These are phyloP conservation scores for Glycine tomentella DNA, from an alignment of 306 rosid genomes.

Conservation along the genomic window DNA sequence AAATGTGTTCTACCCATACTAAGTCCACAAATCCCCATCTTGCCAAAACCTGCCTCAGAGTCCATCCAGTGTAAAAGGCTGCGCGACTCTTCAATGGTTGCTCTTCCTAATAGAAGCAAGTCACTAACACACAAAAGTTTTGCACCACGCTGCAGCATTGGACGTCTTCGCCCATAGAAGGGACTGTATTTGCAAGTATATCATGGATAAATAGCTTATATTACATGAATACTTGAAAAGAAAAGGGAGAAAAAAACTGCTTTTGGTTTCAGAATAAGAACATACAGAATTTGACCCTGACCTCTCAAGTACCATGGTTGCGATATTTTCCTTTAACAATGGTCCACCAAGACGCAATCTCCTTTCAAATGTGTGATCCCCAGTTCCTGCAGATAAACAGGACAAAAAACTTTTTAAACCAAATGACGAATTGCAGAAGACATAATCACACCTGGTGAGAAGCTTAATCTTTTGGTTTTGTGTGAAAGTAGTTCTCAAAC, in stretches of 20 bases:
- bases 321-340: slow-evolving; percentile 81
- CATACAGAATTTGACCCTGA: slow-evolving; percentile 47
- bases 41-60: slow-evolving; percentile 86
- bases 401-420: background rate
- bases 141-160: slow-evolving; percentile 86
- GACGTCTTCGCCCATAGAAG: slow-evolving; percentile 97
- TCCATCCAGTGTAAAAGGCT: slow-evolving; percentile 94
- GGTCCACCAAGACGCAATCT: slow-evolving; percentile 96
- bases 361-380: slow-evolving; percentile 94
- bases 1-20: slow-evolving; percentile 84
- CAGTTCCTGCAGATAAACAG: slow-evolving; percentile 67
- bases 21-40: slow-evolving; percentile 98
- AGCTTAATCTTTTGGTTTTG: background rate
- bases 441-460: slow-evolving; percentile 7
- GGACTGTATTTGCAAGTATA: slow-evolving; percentile 70
- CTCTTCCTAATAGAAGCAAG: slow-evolving; percentile 94
- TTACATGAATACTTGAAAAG: background rate
- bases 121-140: slow-evolving; percentile 97
- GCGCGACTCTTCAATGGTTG: slow-evolving; percentile 95
- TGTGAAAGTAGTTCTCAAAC: background rate
- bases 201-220: slow-evolving; percentile 23
- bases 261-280: slow-evolving; percentile 28
- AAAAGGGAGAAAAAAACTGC: background rate
- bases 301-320: slow-evolving; percentile 99
- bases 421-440: background rate